These are phyloP conservation scores for Phycomyces blakesleeanus DNA, from an alignment of 192 early-diverging fungal genomes.

Conservation along the genomic window DNA sequence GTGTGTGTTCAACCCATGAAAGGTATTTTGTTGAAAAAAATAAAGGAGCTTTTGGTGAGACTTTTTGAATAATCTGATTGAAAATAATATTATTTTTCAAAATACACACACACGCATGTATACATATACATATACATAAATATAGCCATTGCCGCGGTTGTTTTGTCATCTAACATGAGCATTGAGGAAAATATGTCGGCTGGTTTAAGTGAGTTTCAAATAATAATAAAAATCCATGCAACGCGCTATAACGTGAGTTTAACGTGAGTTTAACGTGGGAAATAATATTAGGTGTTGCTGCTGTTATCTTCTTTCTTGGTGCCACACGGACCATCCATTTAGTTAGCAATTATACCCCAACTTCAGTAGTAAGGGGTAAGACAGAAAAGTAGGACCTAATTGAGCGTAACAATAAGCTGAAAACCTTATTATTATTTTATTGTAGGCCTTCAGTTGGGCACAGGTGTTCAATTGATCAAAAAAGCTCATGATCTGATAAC, in stretches of 20 bases:
- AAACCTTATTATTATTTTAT: background rate
- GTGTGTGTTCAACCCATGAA: constrained; percentile 96
- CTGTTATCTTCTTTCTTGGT: constrained; percentile 62
- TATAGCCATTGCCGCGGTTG: constrained; percentile 76
- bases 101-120: background rate
- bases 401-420: background rate
- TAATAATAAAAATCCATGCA: background rate
- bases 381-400: background rate
- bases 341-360: constrained; percentile 67
- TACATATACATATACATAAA: background rate
- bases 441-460: constrained; percentile 65
- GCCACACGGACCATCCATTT: constrained; percentile 64
- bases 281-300: constrained; percentile 48
- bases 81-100: constrained; percentile 1
- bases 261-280: background rate
- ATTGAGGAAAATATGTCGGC: constrained; percentile 68
- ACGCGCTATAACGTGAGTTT: background rate
- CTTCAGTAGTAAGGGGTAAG: constrained; percentile 65
- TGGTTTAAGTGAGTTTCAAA: constrained; percentile 41
- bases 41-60: too few species aligned
- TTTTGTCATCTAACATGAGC: constrained; percentile 65
- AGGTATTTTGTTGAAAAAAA: too few species aligned
- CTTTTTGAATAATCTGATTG: too few species aligned
- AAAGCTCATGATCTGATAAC: constrained; percentile 63
- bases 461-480: constrained; percentile 63